These are phyloP conservation scores for Myriosclerotinia duriaeana DNA, from an alignment of 2,329 filamentous ascomycete genomes.

Conservation along the genomic window DNA sequence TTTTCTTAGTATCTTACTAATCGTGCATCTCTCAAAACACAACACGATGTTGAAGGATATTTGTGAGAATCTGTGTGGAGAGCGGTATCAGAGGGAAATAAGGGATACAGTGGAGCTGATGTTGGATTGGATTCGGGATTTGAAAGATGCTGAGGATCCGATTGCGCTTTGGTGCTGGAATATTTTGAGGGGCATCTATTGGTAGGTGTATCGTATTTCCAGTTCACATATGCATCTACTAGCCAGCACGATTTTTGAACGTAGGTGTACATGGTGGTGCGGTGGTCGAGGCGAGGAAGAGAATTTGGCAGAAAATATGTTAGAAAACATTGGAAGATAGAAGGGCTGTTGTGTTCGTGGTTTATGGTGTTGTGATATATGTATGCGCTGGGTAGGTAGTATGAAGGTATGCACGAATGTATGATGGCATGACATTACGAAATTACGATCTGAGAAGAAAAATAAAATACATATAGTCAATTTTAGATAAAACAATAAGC, in stretches of 20 bases:
- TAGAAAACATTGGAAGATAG: not conserved
- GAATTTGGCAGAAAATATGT: not conserved
- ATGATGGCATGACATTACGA: not conserved
- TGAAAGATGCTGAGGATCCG: slow-evolving; percentile 51
- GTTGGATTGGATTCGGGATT: slow-evolving; percentile 59
- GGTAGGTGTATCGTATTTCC: not conserved
- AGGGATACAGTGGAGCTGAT: slow-evolving; percentile 52
- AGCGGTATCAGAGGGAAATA: slow-evolving; percentile 52
- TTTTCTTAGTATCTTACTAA: slow-evolving; percentile 56
- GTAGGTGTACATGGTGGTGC: not conserved
- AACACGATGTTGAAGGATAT: slow-evolving; percentile 53
- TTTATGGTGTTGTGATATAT: not conserved
- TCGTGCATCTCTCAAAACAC: slow-evolving; percentile 55
- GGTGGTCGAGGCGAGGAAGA: not conserved
- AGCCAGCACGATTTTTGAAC: not conserved
- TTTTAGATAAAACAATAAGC: not conserved
- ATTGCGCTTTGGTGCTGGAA: slow-evolving; percentile 52
- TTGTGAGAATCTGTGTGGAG: slow-evolving; percentile 49
- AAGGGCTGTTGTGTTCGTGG: not conserved
- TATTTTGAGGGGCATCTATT: slow-evolving; percentile 37
- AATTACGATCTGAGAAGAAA: not conserved
- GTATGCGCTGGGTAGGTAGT: not conserved
- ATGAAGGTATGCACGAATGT: not conserved
- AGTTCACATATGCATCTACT: no score
- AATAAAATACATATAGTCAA: not conserved